Base-by-base conservation (phyloP, 352 stramenopile genomes). In the Pythium scleroteichum region DNA sequence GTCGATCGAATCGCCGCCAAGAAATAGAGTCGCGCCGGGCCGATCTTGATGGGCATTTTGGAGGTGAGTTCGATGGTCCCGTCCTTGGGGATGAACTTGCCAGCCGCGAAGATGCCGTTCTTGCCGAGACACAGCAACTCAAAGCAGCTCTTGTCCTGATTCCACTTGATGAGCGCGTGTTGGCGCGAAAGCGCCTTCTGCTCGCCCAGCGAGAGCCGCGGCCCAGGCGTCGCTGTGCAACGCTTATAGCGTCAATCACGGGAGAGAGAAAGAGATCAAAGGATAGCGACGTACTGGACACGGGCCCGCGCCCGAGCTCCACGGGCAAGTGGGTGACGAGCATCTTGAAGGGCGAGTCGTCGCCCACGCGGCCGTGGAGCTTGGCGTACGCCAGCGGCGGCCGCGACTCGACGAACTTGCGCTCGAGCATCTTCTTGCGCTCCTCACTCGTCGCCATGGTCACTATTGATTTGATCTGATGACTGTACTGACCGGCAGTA, bases 321-420 rank as follows among this genome's bases (percentile, higher is more conserved):
- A 76, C 78, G 7, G 85, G 85, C 53, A 94, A 59, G 42, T 90
- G 79, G 47, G 85, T 94, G 41, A 94, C 61, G 19, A 93, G 71
- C 69, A 83, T 85, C 53, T 94, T 83, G 33, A 92, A 92, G 24
- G 76, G 68, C 53, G 68, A 49, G 52, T 91, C 77, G 13, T 88
- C 85, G 14, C 74, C 59, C 20, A 91, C 57, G 22, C 76, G 78
- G 2, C 85, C 85, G 23, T 58, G 72, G 9, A 94, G 70, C 64
- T 93, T 93, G 48, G 85, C 85, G 56, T 90, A 94, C 51, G 85
- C 85, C 48, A 94, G 75, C 39, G 85, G 79, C 51, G 85, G 85
- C 8, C 85, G 85, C 41, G 76, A 84, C 68, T 88, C 80, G 40
- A 83, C 64, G 58, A 92, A 93, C 62, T 86, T 82, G 57, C 82